phyloP scores from a whole-genome alignment of 441 rosid genomes.

The Macaranga tanarius region DNA sequence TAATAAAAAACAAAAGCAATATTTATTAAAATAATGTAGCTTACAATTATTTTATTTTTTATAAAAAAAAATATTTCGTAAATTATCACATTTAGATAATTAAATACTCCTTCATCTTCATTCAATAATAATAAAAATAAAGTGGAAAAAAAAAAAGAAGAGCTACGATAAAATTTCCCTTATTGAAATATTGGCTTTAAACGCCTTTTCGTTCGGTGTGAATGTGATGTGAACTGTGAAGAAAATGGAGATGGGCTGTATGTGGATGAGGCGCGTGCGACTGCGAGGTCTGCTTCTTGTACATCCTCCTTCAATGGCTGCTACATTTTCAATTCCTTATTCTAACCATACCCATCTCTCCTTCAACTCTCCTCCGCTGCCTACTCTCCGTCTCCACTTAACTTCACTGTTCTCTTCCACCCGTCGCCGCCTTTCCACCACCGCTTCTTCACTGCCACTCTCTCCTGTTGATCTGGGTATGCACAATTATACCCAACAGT shows the following conservation, averaged over 20 bases:
- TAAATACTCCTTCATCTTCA: too few species aligned
- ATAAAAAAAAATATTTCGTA: too few species aligned
- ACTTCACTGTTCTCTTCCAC: slow-evolving; percentile 22
- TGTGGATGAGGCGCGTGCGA: slow-evolving; percentile 52
- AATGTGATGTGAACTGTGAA: too few species aligned
- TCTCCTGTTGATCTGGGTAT: slow-evolving; percentile 34
- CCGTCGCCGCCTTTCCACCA: slow-evolving; percentile 29
- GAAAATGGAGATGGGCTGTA: slow-evolving; percentile 42
- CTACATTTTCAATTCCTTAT: slow-evolving; percentile 9
- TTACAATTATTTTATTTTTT: too few species aligned
- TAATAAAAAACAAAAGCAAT: too few species aligned
- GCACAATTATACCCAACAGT: not conserved
- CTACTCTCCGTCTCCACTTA: slow-evolving; percentile 23
- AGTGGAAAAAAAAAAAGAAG: too few species aligned
- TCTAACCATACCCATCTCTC: slow-evolving; percentile 20
- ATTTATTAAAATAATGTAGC: too few species aligned
- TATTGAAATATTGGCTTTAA: not conserved
- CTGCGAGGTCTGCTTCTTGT: slow-evolving; percentile 29
- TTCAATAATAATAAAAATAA: not conserved
- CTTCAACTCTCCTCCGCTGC: slow-evolving; percentile 1
- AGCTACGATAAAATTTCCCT: too few species aligned
- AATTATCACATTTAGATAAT: too few species aligned
- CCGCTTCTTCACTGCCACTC: slow-evolving; percentile 22
- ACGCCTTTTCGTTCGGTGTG: too few species aligned
- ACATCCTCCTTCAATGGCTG: slow-evolving; percentile 25